Conservation (phyloP, 495 filamentous ascomycete species). For the Tricharina praecox region DNA sequence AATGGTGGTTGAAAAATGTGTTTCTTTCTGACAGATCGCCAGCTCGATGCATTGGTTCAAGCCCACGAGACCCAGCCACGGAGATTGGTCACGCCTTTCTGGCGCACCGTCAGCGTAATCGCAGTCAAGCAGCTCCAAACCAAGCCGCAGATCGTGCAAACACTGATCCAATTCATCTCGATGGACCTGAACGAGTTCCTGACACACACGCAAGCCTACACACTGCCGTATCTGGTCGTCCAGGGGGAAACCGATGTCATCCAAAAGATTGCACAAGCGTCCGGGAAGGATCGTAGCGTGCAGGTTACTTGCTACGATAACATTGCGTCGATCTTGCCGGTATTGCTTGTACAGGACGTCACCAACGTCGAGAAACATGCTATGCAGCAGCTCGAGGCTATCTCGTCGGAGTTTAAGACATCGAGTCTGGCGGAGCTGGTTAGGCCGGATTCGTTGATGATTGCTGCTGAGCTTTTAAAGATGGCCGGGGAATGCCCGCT, state of each 20-base stretch:
- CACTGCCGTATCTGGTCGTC: constrained; percentile 71
- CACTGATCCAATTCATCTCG: constrained; percentile 60
- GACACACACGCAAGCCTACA: constrained; percentile 57
- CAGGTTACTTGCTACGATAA: constrained; percentile 36
- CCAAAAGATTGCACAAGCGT: constrained; percentile 57
- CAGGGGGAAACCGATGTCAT: constrained; percentile 62
- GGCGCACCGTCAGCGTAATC: constrained; percentile 60
- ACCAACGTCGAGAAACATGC: constrained; percentile 48
- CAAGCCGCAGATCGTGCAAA: constrained; percentile 63
- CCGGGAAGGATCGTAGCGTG: constrained; percentile 31
- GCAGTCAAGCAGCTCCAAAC: constrained; percentile 65
- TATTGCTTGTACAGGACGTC: constrained; percentile 56
- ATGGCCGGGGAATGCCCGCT: constrained; percentile 42
- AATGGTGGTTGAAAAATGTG: too few relatives aligned
- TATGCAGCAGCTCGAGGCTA: constrained; percentile 46
- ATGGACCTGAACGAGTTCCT: constrained; percentile 58
- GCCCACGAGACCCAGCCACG: constrained; percentile 40
- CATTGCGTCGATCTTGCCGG: constrained; percentile 58
- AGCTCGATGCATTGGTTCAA: constrained; percentile 49
- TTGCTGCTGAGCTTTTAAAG: constrained; percentile 72
- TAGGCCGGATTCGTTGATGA: constrained; percentile 53
- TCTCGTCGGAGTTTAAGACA: constrained; percentile 50
- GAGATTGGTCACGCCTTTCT: constrained; percentile 66
- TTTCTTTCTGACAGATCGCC: too few relatives aligned
- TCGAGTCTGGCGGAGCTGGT: constrained; percentile 51